A percentile compares a stretch with the other conserved stretches of the same genome.
These are phyloP conservation scores for Periconia sp. DNA, from an alignment of 2,329 filamentous ascomycete genomes.

Conservation along the genomic window DNA sequence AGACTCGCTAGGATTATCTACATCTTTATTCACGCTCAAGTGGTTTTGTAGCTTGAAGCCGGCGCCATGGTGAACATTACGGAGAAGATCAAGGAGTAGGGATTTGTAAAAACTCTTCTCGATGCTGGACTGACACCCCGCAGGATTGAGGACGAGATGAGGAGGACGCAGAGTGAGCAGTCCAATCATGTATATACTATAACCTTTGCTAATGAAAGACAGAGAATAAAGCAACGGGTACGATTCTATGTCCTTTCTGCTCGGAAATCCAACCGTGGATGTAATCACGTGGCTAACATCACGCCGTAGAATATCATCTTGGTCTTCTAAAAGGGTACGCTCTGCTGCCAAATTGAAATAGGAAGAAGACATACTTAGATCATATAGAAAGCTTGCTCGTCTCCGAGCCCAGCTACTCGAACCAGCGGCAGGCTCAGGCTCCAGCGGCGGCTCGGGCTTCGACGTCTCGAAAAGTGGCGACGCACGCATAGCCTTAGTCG, in stretches of 20 bases:
- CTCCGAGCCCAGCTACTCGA: conserved; percentile 93
- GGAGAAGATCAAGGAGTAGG: conserved; percentile 99
- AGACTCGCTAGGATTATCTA: no score
- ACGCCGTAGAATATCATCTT: conserved; percentile 85
- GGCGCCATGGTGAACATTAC: conserved; percentile 95
- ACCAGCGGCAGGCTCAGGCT: conserved; percentile 78
- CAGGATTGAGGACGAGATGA: conserved; percentile 99
- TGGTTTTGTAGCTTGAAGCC: conserved; percentile 1
- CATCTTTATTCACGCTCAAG: background rate
- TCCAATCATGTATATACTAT: no score
- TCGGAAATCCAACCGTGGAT: background rate
- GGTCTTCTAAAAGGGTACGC: conserved; percentile 93
- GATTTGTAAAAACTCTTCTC: conserved; percentile 25
- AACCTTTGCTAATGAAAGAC: conserved; percentile 47
- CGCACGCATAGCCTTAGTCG: conserved; percentile 93
- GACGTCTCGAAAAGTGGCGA: conserved; percentile 93
- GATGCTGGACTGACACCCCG: conserved; percentile 40
- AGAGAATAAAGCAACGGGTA: conserved; percentile 99
- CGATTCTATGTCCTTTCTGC: conserved; percentile 37
- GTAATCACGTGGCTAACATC: conserved; percentile 45
- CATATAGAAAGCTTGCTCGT: conserved; percentile 85
- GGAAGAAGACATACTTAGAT: conserved; percentile 22
- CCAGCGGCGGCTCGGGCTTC: conserved; percentile 82
- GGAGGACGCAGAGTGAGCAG: conserved; percentile 92
- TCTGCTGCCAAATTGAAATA: no score